Evolutionary conservation across 1,284 basidiomycete species (phyloP).

Genomic region (Xerocomus nothofagi): DNA sequence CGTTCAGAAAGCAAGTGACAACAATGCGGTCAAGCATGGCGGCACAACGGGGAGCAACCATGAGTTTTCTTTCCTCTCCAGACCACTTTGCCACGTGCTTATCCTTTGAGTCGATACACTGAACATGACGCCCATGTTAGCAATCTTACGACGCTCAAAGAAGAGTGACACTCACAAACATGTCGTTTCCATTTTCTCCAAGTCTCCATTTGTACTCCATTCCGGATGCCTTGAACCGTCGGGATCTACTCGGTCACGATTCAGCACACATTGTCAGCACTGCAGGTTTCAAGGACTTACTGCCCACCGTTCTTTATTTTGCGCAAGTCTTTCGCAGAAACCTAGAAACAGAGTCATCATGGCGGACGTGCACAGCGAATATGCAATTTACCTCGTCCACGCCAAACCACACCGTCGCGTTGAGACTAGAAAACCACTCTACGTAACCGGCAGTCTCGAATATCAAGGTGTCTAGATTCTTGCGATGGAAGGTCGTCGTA

Average conservation of each 20-base stretch:
- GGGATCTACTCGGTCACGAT: constrained; percentile 39
- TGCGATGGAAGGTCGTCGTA: constrained; percentile 50
- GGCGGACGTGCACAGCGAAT: neutral
- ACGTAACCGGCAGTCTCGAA: constrained; percentile 56
- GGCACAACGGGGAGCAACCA: constrained; percentile 42
- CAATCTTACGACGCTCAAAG: neutral
- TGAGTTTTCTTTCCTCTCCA: constrained; percentile 40
- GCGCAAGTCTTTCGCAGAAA: constrained; percentile 49
- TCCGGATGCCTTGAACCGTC: constrained; percentile 52
- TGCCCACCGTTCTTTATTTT: constrained; percentile 51
- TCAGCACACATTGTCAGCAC: constrained; percentile 1
- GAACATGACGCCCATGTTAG: constrained; percentile 3
- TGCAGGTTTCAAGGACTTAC: constrained; percentile 34
- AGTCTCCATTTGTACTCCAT: constrained; percentile 62
- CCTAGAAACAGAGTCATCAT: constrained; percentile 31
- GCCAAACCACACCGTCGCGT: constrained; percentile 50
- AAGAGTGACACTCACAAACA: constrained; percentile 42
- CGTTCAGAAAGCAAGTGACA: constrained; percentile 55
- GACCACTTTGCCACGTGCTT: constrained; percentile 52
- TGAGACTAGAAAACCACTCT: constrained; percentile 49
- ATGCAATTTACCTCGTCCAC: constrained; percentile 42
- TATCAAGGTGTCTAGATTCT: constrained; percentile 42
- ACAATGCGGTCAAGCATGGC: constrained; percentile 52
- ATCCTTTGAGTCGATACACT: constrained; percentile 54
- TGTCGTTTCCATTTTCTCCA: constrained; percentile 43